Evolutionary conservation across 345 rosid genomes (phyloP).

Genomic region (Citrus unshiu): DNA sequence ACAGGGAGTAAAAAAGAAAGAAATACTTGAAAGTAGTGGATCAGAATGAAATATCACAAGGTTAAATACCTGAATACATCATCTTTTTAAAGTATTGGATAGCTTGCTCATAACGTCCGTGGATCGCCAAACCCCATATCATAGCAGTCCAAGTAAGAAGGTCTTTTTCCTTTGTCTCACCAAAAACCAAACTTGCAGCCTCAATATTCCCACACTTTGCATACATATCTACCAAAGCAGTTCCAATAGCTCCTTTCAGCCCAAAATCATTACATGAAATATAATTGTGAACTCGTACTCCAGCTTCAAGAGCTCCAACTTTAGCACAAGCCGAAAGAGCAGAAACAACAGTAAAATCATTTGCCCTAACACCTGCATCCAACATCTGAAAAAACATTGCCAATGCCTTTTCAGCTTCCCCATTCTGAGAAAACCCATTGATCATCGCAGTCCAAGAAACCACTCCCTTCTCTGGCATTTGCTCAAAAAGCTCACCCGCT

Average conservation of each 20-base stretch:
- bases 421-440: slow-evolving; percentile 42
- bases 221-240: slow-evolving; percentile 58
- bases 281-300: slow-evolving; percentile 42
- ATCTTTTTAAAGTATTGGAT: slow-evolving; percentile 54
- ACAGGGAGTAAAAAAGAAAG: background rate
- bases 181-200: slow-evolving; percentile 47
- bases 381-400: slow-evolving; percentile 47
- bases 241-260: slow-evolving; percentile 40
- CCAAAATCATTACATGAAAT: slow-evolving; percentile 33
- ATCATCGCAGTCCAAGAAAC: slow-evolving; percentile 59
- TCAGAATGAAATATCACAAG: background rate
- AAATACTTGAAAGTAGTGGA: background rate
- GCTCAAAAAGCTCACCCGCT: slow-evolving; percentile 41
- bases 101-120: slow-evolving; percentile 46
- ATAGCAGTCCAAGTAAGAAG: slow-evolving; percentile 57
- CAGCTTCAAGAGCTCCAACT: slow-evolving; percentile 57
- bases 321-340: slow-evolving; percentile 64
- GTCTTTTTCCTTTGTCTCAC: slow-evolving; percentile 42
- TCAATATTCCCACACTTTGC: slow-evolving; percentile 62
- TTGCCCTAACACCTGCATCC: slow-evolving; percentile 47
- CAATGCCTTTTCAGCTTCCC: slow-evolving; percentile 41
- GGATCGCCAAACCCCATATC: slow-evolving; percentile 71
- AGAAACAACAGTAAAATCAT: slow-evolving; percentile 42
- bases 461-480: slow-evolving; percentile 46
- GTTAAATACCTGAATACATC: slow-evolving; percentile 50